Conservation (phyloP, 2,329 filamentous ascomycete genomes). For the Diplodia scrobiculata region DNA sequence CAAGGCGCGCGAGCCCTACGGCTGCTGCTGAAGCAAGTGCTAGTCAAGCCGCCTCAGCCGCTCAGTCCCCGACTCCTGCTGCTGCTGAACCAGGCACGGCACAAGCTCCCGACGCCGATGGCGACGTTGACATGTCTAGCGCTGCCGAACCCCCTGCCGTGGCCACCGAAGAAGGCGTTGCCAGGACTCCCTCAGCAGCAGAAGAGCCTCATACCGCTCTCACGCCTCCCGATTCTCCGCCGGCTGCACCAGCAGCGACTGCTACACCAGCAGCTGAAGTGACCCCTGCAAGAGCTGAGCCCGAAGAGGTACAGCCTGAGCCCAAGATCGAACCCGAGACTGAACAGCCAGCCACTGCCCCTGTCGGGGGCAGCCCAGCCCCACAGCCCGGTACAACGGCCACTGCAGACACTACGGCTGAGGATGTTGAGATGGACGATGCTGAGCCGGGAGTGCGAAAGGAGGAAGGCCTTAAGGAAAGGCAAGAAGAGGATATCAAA, state of each 20-base stretch:
- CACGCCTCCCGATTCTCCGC: constrained; percentile 27
- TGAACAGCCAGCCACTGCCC: constrained; percentile 10
- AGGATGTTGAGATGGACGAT: constrained; percentile 28
- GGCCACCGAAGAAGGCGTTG: background rate
- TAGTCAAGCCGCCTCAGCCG: constrained; percentile 6
- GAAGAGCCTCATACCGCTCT: constrained; percentile 19
- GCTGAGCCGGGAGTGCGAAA: constrained; percentile 23
- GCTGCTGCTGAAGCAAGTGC: constrained; percentile 7
- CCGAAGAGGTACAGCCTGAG: background rate
- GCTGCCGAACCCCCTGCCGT: constrained; percentile 21
- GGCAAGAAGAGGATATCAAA: constrained; percentile 24
- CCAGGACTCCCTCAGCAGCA: background rate
- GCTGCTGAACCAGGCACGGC: background rate
- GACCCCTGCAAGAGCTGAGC: constrained; percentile 2
- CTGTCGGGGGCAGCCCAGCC: background rate
- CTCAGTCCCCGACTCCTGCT: constrained; percentile 8
- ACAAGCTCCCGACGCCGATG: constrained; percentile 19
- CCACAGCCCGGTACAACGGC: constrained; percentile 1
- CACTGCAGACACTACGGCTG: constrained; percentile 18
- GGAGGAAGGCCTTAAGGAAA: constrained; percentile 23
- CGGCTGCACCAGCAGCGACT: background rate
- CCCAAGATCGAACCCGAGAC: background rate
- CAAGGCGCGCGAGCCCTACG: constrained; percentile 31
- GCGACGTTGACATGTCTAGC: constrained; percentile 33
- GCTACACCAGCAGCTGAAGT: background rate